Conservation (phyloP, 257 asterid species). For the Hygrophila difformis region DNA sequence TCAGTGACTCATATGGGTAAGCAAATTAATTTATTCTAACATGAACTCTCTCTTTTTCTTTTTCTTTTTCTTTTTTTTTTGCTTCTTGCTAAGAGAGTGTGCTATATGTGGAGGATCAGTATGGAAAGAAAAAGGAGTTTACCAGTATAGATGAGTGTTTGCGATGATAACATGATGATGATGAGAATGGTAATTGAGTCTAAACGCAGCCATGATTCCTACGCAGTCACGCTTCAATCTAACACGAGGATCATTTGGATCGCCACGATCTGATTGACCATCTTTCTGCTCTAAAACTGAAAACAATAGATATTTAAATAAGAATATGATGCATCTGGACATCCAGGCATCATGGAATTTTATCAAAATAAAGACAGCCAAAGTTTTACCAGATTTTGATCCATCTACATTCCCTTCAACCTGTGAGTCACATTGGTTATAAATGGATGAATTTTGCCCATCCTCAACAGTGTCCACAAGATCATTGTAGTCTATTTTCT, state of each 20-base stretch:
- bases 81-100: too few species aligned
- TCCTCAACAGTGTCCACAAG: conserved; percentile 49
- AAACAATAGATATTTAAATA: conserved; percentile 13
- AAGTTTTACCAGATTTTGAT: conserved; percentile 29
- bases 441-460: conserved; percentile 23
- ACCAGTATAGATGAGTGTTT: conserved; percentile 89
- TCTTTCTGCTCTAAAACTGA: conserved; percentile 31
- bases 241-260: conserved; percentile 67
- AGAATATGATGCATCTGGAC: neutral
- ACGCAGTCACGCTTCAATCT: conserved; percentile 95
- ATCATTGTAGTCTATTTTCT: conserved; percentile 82
- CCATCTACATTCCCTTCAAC: conserved; percentile 27
- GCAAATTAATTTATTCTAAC: neutral
- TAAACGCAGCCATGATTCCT: conserved; percentile 81
- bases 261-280: conserved; percentile 39
- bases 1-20: neutral
- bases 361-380: conserved; percentile 7
- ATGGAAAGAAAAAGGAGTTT: conserved; percentile 14
- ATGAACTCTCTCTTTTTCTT: too few species aligned
- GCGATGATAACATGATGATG: conserved; percentile 63
- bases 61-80: too few species aligned
- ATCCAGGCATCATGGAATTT: neutral
- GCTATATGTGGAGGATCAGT: too few species aligned
- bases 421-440: conserved; percentile 18
- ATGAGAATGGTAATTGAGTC: conserved; percentile 46